phyloP scores from a whole-genome alignment of 345 rosid genomes.

The Linum lewisii region DNA sequence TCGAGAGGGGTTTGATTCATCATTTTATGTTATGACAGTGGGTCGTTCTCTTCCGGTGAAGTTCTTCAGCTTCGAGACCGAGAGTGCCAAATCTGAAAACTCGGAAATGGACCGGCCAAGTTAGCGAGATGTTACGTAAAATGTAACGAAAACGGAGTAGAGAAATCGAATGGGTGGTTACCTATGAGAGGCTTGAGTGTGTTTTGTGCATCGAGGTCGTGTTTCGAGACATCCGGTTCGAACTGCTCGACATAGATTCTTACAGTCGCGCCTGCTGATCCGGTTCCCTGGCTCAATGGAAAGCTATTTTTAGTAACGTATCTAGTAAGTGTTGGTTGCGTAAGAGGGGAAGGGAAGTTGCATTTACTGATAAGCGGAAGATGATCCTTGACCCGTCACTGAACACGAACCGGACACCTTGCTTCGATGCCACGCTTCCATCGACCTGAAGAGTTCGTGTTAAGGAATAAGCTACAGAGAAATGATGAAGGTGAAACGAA shows the following conservation, averaged over 20 bases:
- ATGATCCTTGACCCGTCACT: conserved; percentile 88
- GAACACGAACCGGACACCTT: conserved; percentile 87
- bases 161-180: conserved; percentile 2
- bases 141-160: conserved; percentile 8
- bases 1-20: no score
- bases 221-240: conserved; percentile 72
- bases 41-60: conserved; percentile 93
- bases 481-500: not conserved
- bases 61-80: conserved; percentile 78
- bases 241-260: conserved; percentile 76
- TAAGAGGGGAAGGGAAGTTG: conserved; percentile 1
- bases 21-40: conserved; percentile 71
- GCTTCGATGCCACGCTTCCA: conserved; percentile 85
- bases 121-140: conserved; percentile 3
- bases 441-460: conserved; percentile 51
- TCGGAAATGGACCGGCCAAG: not conserved
- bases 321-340: not conserved
- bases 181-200: conserved; percentile 84
- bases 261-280: conserved; percentile 90
- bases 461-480: not conserved
- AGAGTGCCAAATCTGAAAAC: conserved; percentile 69
- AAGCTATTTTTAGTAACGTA: conserved; percentile 9
- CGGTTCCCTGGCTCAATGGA: conserved; percentile 57
- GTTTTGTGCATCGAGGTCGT: conserved; percentile 79
- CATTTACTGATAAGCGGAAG: conserved; percentile 76